These are phyloP conservation scores for Selaginella tamariscina DNA, from an alignment of 75 land plant genomes.

Conservation along the genomic window DNA sequence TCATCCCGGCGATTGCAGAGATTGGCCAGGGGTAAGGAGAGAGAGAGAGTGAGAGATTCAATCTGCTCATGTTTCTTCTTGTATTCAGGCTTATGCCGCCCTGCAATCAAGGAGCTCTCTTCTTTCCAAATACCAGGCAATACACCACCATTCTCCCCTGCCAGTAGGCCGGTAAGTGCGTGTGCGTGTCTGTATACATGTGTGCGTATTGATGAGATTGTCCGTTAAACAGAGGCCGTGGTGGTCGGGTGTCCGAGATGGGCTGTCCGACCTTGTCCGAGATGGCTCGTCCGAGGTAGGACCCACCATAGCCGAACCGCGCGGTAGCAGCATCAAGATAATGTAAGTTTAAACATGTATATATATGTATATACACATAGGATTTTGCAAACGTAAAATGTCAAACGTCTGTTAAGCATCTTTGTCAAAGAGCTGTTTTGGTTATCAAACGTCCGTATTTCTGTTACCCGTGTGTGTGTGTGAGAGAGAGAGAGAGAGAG, in stretches of 20 bases:
- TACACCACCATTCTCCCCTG: neutral
- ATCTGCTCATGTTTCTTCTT: neutral
- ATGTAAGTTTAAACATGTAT: neutral
- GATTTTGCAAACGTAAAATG: too few relatives aligned
- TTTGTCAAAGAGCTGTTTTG: too few relatives aligned
- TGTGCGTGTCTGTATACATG: too few relatives aligned
- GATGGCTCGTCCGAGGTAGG: neutral
- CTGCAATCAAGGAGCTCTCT: conserved; percentile 1
- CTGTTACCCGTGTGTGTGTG: too few relatives aligned
- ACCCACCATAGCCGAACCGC: too few relatives aligned
- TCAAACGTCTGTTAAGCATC: too few relatives aligned
- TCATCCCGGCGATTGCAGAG: neutral
- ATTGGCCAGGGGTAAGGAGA: neutral
- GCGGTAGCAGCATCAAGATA: neutral
- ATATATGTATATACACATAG: neutral
- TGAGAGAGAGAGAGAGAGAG: too few relatives aligned
- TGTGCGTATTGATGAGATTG: too few relatives aligned
- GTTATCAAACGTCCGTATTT: too few relatives aligned
- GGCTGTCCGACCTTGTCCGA: neutral
- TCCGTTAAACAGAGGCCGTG: too few relatives aligned
- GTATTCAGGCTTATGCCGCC: neutral
- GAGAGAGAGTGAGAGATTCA: neutral
- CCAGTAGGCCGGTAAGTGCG: too few relatives aligned
- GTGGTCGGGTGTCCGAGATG: neutral
- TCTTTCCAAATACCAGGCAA: conserved; percentile 1